Conservation (phyloP, 768 basidiomycete species). For the Hydnum rufescens region DNA sequence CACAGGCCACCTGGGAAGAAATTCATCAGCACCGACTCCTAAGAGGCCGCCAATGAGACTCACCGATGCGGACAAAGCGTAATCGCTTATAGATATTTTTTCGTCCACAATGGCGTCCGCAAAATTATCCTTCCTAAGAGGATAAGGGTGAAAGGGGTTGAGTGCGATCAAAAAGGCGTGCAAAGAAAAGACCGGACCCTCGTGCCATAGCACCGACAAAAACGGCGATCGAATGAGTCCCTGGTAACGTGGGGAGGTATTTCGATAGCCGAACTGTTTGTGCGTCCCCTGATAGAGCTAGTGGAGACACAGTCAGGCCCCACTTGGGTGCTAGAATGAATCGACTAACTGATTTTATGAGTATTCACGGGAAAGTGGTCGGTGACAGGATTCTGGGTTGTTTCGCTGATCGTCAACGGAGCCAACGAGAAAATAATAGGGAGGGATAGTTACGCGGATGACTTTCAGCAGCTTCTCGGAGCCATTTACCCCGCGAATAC, state of each 20-base stretch:
- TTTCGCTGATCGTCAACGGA: neutral
- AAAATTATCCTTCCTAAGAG: slow-evolving; percentile 59
- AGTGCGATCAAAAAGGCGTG: neutral
- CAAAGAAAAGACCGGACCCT: slow-evolving; percentile 27
- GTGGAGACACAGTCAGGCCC: neutral
- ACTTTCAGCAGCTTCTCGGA: slow-evolving; percentile 94
- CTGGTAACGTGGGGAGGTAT: slow-evolving; percentile 70
- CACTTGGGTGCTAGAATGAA: neutral
- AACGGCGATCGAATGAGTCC: slow-evolving; percentile 77
- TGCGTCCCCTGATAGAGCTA: slow-evolving; percentile 85
- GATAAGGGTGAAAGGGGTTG: too few species aligned
- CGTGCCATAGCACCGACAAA: slow-evolving; percentile 98
- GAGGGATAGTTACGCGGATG: slow-evolving; percentile 46
- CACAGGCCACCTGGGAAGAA: slow-evolving; percentile 69
- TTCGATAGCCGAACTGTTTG: slow-evolving; percentile 58
- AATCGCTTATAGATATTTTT: slow-evolving; percentile 92
- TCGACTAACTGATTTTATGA: slow-evolving; percentile 70
- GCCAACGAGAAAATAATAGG: neutral
- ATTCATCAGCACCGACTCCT: neutral
- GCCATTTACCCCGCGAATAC: slow-evolving; percentile 89
- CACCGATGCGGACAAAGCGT: slow-evolving; percentile 55
- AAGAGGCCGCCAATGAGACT: neutral
- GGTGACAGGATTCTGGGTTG: slow-evolving; percentile 63
- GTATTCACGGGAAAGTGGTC: slow-evolving; percentile 93
- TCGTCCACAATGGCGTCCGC: slow-evolving; percentile 88